Percentiles rank a stretch among this genome's conserved stretches.
These are phyloP conservation scores for Lumnitzera littorea DNA, from an alignment of 345 rosid species.

Conservation along the genomic window DNA sequence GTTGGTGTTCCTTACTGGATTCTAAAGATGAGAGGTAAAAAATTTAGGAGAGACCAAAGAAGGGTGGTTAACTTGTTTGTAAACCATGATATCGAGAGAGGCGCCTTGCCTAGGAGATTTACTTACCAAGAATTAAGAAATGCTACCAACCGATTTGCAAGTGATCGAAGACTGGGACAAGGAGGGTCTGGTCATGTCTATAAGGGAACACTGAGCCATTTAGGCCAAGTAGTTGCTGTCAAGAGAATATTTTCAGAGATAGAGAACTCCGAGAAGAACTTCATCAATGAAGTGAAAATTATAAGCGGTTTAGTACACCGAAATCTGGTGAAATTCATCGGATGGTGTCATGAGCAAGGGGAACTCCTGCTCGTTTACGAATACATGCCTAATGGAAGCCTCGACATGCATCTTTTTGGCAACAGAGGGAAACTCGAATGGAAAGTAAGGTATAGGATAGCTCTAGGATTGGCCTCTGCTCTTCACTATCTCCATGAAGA, in stretches of 20 bases:
- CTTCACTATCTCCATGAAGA: conserved; percentile 16
- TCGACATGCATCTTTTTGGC: conserved; percentile 28
- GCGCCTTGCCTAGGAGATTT: conserved; percentile 12
- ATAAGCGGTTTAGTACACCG: conserved; percentile 30
- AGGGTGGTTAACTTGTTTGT: neutral
- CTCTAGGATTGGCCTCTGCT: conserved; percentile 9
- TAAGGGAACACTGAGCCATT: conserved; percentile 7
- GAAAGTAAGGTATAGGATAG: conserved; percentile 11
- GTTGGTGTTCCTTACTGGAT: neutral
- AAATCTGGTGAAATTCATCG: conserved; percentile 32
- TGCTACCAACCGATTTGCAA: conserved; percentile 12
- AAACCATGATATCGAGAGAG: conserved; percentile 3
- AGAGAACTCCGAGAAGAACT: conserved; percentile 12
- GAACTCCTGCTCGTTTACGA: conserved; percentile 33
- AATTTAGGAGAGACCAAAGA: neutral
- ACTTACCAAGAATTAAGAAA: conserved; percentile 5
- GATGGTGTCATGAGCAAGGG: conserved; percentile 29
- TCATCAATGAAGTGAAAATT: conserved; percentile 24
- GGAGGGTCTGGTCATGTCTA: conserved; percentile 12
- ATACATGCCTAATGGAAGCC: conserved; percentile 33
- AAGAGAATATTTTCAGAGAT: conserved; percentile 13
- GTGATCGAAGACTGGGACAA: conserved; percentile 11
- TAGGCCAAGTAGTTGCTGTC: conserved; percentile 5
- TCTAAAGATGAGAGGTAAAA: neutral
- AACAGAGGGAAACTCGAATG: conserved; percentile 1